Evolutionary conservation across 1,284 basidiomycete genomes (phyloP), one percentile per base, ranked within the genome.

Genomic region (Cryptococcus sp.): DNA sequence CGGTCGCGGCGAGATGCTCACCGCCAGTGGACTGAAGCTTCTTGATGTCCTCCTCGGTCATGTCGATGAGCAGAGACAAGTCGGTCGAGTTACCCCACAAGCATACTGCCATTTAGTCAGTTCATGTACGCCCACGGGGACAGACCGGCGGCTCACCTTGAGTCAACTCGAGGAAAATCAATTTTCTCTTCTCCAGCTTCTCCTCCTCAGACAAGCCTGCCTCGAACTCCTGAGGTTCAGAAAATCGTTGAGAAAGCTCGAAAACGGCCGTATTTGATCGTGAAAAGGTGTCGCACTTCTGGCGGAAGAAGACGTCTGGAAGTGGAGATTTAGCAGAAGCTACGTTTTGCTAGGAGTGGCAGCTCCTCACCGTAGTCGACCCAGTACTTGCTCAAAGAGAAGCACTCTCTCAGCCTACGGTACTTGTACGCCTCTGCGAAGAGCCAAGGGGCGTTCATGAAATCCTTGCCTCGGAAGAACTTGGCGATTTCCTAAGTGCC

Each of bases 371-470:
- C 91, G 69, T 93, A 96, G 68, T 89, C 85, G 62, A 84, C 84
- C 92, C 93, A 98, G 79, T 86, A 88, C 75, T 91, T 93, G 82
- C 89, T 91, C 61, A 93, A 82, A 64, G 89, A 93, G 80, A 98
- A 98, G 80, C 91, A 94, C 78, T 97, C 94, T 64, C 92, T 91
- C 56, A 99, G 83, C 65, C 93, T 87, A 70, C 94, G 89, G 79
- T 97, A 97, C 80, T 97, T 97, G 85, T 97, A 97, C 17, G 94
- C 93, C 78, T 97, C 94, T 49, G 95, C 95, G 69, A 95, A 95
- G 22, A 95, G 80, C 93, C 92, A 94, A 7, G 91, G 91, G 0
- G 91, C 79, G 60, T 92, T 94, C 91, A 96, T 95, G 72, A 96
- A 98, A 77, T 94, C 89, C 79, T 95, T 95, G 59, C 91, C 93